Conservation (phyloP, 148 eudicot genomes). For the Fagopyrum esculentum region DNA sequence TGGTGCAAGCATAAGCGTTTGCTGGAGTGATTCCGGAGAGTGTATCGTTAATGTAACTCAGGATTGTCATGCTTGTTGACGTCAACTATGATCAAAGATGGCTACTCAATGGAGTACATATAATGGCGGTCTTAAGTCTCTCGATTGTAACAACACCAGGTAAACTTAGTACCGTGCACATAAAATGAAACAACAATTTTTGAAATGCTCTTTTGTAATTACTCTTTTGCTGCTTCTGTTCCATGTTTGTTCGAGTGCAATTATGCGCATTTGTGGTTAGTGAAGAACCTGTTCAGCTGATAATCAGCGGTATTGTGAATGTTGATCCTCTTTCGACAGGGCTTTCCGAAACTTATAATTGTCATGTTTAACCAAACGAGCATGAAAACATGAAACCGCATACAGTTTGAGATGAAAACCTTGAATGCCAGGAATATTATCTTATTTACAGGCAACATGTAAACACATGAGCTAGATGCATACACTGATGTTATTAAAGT, state of each 20-base stretch:
- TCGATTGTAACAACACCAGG: neutral
- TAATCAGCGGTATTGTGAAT: neutral
- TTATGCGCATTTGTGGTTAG: neutral
- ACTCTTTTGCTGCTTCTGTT: neutral
- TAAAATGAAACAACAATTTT: neutral
- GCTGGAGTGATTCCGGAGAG: conserved; percentile 43
- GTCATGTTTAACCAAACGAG: neutral
- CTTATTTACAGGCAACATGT: neutral
- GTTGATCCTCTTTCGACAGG: neutral
- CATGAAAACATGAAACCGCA: neutral
- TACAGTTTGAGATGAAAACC: neutral
- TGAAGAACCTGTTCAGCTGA: neutral
- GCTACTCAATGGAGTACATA: conserved; percentile 4
- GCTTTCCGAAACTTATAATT: neutral
- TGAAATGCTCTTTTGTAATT: neutral
- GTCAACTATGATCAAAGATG: neutral
- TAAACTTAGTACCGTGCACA: neutral
- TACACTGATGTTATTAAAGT: neutral
- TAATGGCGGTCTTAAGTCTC: neutral
- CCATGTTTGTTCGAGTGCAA: neutral
- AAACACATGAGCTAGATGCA: neutral
- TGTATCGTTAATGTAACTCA: neutral
- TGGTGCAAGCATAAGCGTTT: conserved; percentile 88
- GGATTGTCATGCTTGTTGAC: neutral
- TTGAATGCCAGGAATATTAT: neutral